A percentile compares a stretch with the other conserved stretches of the same genome.
phyloP scores from a whole-genome alignment of 2,329 filamentous ascomycete genomes.

The Penicillium brevicompactum region DNA sequence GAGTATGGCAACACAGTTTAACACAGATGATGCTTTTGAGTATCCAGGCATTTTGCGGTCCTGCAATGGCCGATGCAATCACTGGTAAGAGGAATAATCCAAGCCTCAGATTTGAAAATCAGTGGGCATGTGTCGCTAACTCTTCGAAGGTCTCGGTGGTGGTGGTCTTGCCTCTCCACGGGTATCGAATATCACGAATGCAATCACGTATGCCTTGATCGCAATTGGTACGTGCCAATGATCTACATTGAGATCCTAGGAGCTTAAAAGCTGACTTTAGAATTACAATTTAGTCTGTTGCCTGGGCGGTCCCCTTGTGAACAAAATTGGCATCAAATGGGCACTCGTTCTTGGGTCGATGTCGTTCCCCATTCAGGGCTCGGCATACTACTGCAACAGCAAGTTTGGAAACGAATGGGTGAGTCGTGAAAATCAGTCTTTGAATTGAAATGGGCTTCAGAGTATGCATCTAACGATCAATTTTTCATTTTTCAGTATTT shows the following conservation, averaged over 20 bases:
- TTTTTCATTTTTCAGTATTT: too few relatives aligned
- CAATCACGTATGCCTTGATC: slow-evolving; percentile 31
- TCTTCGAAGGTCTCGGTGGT: slow-evolving; percentile 40
- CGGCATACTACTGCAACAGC: slow-evolving; percentile 53
- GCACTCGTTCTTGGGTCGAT: slow-evolving; percentile 45
- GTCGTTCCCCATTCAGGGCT: slow-evolving; percentile 51
- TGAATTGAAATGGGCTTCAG: too few relatives aligned
- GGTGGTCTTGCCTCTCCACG: slow-evolving; percentile 50
- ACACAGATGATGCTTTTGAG: slow-evolving; percentile 54
- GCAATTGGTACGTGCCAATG: slow-evolving; percentile 26
- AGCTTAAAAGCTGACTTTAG: slow-evolving; percentile 1
- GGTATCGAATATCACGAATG: slow-evolving; percentile 46
- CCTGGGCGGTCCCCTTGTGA: slow-evolving; percentile 49
- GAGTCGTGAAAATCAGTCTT: slow-evolving; percentile 15
- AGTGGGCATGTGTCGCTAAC: not conserved
- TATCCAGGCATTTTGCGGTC: slow-evolving; percentile 49
- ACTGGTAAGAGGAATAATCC: slow-evolving; percentile 27
- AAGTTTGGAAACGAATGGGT: slow-evolving; percentile 54
- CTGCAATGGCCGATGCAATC: slow-evolving; percentile 46
- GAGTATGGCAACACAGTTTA: slow-evolving; percentile 50
- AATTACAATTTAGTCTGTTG: slow-evolving; percentile 36
- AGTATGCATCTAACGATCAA: not conserved
- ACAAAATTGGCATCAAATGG: slow-evolving; percentile 53
- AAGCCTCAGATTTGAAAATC: not conserved
- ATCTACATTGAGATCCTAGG: not conserved